phyloP scores from a whole-genome alignment of 345 rosid genomes.

The Leavenworthia alabamica region DNA sequence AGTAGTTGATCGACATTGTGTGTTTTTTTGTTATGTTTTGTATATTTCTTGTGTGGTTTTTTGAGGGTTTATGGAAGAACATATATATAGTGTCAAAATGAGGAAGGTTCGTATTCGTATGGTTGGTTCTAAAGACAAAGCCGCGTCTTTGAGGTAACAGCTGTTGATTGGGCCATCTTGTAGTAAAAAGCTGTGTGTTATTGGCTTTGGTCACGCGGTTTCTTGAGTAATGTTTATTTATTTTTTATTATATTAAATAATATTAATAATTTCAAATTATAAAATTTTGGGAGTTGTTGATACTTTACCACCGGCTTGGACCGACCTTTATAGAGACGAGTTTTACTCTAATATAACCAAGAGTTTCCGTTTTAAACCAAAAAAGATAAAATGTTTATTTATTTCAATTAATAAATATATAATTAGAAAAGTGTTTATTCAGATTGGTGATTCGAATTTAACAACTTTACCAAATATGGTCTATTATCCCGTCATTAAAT shows the following conservation, averaged over 20 bases:
- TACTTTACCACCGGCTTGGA: constrained; percentile 30
- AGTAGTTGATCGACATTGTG: constrained; percentile 12
- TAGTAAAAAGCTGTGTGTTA: constrained; percentile 22
- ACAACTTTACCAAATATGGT: not conserved
- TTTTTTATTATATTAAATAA: not conserved
- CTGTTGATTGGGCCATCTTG: constrained; percentile 26
- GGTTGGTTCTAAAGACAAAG: constrained; percentile 5
- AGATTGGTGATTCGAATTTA: not conserved
- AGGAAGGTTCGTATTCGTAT: constrained; percentile 25
- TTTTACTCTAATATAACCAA: constrained; percentile 13
- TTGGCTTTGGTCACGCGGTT: constrained; percentile 28
- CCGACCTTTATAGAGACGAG: constrained; percentile 10
- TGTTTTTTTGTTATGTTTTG: not conserved
- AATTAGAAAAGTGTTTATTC: not conserved
- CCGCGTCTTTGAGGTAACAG: constrained; percentile 26
- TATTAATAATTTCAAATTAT: not conserved
- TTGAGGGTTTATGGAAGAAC: constrained; percentile 12
- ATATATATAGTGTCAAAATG: constrained; percentile 9
- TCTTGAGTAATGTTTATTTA: not conserved
- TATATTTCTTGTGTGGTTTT: not conserved
- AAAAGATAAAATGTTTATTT: not conserved
- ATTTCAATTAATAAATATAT: not conserved
- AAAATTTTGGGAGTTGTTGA: not conserved
- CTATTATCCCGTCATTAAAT: not conserved
- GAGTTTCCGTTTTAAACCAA: constrained; percentile 13